A percentile compares a stretch with the other conserved stretches of the same genome.
Conservation (phyloP, 2,329 filamentous ascomycete genomes). For the Fusarium tuaranense region DNA sequence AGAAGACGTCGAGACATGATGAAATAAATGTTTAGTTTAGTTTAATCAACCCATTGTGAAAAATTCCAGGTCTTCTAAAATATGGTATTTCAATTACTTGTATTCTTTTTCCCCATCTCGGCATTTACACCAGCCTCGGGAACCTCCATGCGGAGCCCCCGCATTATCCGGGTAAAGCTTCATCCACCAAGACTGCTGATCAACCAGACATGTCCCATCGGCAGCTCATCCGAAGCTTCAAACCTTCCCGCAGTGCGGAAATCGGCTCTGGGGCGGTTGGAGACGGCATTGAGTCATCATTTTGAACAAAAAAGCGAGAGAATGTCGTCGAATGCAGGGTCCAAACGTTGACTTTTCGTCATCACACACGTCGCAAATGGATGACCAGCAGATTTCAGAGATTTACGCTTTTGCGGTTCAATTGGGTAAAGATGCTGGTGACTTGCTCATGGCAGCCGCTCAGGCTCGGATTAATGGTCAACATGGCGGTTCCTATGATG, state of each 20-base stretch:
- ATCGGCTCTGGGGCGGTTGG: slow-evolving; percentile 25
- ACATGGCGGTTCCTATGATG: slow-evolving; percentile 49
- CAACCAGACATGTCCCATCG: slow-evolving; percentile 6
- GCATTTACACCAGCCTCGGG: slow-evolving; percentile 3
- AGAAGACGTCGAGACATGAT: slow-evolving; percentile 65
- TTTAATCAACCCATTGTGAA: neutral
- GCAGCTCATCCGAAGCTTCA: slow-evolving; percentile 36
- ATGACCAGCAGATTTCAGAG: slow-evolving; percentile 66
- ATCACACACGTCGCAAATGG: slow-evolving; percentile 38
- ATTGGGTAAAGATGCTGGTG: slow-evolving; percentile 76
- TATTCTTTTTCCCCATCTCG: slow-evolving; percentile 16
- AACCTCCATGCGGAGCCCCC: slow-evolving; percentile 7
- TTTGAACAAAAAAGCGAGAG: slow-evolving; percentile 23
- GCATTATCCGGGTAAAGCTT: slow-evolving; percentile 41
- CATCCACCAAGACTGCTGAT: slow-evolving; percentile 30
- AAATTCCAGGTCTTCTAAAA: neutral
- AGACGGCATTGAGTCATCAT: slow-evolving; percentile 25
- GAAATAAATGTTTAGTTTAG: neutral
- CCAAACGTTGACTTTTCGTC: slow-evolving; percentile 4
- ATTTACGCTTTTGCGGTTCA: slow-evolving; percentile 79
- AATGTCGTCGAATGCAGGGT: neutral
- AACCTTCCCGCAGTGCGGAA: slow-evolving; percentile 28
- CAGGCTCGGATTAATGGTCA: slow-evolving; percentile 42
- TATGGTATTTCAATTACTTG: slow-evolving; percentile 23
- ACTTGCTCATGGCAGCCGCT: slow-evolving; percentile 73